phyloP scores from a whole-genome alignment of 2,329 filamentous ascomycete species.

The Calonectria montana region DNA sequence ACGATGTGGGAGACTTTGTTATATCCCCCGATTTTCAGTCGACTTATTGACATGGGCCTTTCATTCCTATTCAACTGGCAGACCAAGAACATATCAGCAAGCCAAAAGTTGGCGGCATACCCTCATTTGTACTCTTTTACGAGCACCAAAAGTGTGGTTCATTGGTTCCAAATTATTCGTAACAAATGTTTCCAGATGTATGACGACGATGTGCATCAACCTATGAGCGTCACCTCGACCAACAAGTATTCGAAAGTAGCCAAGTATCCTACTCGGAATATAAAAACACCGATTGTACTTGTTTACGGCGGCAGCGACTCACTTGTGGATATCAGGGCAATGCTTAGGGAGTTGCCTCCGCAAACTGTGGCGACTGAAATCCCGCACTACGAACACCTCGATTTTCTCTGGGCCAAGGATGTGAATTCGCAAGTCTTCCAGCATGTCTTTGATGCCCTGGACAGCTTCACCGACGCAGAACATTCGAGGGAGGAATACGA shows the following conservation, averaged over 20 bases:
- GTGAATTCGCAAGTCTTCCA: slow-evolving; percentile 87
- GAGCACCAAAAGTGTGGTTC: slow-evolving; percentile 95
- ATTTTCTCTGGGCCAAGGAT: slow-evolving; percentile 94
- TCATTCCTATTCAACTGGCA: slow-evolving; percentile 91
- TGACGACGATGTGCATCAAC: slow-evolving; percentile 90
- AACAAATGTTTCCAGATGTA: slow-evolving; percentile 98
- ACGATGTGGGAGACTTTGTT: slow-evolving; percentile 98
- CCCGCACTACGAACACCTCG: slow-evolving; percentile 93
- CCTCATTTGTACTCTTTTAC: slow-evolving; percentile 97
- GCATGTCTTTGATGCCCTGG: slow-evolving; percentile 89
- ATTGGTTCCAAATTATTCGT: slow-evolving; percentile 99
- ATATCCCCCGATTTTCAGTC: slow-evolving; percentile 93
- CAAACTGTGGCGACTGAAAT: slow-evolving; percentile 90
- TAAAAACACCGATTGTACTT: slow-evolving; percentile 93
- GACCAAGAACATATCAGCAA: slow-evolving; percentile 82
- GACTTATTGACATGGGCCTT: slow-evolving; percentile 84
- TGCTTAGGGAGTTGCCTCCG: slow-evolving; percentile 87
- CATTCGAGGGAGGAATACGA: slow-evolving; percentile 72
- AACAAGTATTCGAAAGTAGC: slow-evolving; percentile 96
- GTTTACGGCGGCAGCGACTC: slow-evolving; percentile 96
- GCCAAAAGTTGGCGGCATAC: slow-evolving; percentile 95
- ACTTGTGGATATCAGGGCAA: slow-evolving; percentile 90
- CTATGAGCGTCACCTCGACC: slow-evolving; percentile 75
- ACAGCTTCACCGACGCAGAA: slow-evolving; percentile 72
- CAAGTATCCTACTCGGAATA: slow-evolving; percentile 95